These are phyloP conservation scores for Claviceps monticola DNA, from an alignment of 2,329 filamentous ascomycete genomes.

Conservation along the genomic window DNA sequence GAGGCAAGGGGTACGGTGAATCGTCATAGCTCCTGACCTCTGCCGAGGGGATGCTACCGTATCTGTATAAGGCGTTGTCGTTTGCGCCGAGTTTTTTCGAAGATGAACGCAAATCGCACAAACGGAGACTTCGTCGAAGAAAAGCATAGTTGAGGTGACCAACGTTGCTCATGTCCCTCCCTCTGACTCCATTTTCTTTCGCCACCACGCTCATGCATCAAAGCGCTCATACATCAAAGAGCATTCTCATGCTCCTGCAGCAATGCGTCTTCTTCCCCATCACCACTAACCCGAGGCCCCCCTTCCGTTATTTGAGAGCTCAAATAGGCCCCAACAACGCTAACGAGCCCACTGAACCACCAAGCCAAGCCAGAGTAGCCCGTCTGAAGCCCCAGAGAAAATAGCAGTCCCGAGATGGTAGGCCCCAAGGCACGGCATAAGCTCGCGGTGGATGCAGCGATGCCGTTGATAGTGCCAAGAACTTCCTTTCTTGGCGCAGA, in stretches of 20 bases:
- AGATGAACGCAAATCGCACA: no score
- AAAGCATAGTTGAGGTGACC: neutral
- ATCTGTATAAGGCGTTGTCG: no score
- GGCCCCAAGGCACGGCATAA: conserved; percentile 80
- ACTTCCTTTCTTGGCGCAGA: conserved; percentile 72
- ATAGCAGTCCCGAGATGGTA: conserved; percentile 72
- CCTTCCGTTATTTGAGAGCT: conserved; percentile 64
- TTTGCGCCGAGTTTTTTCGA: no score
- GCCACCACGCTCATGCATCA: neutral
- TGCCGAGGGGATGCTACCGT: no score
- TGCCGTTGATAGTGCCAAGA: conserved; percentile 83
- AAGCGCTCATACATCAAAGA: conserved; percentile 12
- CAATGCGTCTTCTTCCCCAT: conserved; percentile 26
- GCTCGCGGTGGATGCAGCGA: conserved; percentile 82
- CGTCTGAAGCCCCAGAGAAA: conserved; percentile 62
- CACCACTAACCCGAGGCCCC: conserved; percentile 26
- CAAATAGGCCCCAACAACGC: conserved; percentile 58
- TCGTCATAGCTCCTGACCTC: no score
- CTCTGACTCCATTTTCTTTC: no score
- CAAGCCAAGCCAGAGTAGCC: conserved; percentile 83
- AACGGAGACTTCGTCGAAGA: no score
- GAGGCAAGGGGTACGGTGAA: no score
- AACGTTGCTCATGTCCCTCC: neutral
- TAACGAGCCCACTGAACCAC: conserved; percentile 78
- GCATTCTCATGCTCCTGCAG: conserved; percentile 19